Conservation (phyloP, 1,284 basidiomycete species). For the Fomitopsis pinicola region DNA sequence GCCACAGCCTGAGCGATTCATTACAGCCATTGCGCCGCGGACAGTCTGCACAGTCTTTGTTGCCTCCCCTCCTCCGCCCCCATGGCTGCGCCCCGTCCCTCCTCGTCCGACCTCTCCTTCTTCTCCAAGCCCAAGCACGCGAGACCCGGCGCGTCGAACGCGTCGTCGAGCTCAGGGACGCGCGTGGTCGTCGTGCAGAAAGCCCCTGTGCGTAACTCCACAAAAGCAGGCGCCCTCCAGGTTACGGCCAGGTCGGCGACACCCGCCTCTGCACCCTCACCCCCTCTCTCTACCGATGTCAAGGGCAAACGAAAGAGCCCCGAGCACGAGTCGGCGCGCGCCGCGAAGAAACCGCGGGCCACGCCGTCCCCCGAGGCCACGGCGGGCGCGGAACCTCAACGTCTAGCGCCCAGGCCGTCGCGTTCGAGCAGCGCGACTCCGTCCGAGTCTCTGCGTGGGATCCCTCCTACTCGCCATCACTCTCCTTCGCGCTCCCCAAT, state of each 20-base stretch:
- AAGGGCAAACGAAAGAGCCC: conserved; percentile 13
- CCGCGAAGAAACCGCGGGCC: conserved; percentile 24
- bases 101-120: conserved; percentile 20
- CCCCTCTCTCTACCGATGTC: neutral
- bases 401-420: conserved; percentile 10
- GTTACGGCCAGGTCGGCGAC: conserved; percentile 20
- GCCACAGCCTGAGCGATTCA: neutral
- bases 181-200: conserved; percentile 23
- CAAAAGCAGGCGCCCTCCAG: conserved; percentile 18
- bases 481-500: conserved; percentile 17
- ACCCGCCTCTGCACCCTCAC: conserved; percentile 8
- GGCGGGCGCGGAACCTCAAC: neutral
- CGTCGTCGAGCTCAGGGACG: conserved; percentile 20
- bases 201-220: conserved; percentile 4
- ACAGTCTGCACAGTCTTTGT: neutral
- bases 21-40: neutral
- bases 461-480: conserved; percentile 11
- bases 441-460: neutral
- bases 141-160: conserved; percentile 16
- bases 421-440: conserved; percentile 20
- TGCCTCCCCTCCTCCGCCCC: conserved; percentile 5
- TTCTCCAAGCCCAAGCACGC: conserved; percentile 25
- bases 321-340: neutral
- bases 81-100: conserved; percentile 15
- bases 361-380: conserved; percentile 9